Evolutionary conservation across 768 basidiomycete species (phyloP), one percentile per base, ranked within the genome.

Genomic region (Suillus decipiens): DNA sequence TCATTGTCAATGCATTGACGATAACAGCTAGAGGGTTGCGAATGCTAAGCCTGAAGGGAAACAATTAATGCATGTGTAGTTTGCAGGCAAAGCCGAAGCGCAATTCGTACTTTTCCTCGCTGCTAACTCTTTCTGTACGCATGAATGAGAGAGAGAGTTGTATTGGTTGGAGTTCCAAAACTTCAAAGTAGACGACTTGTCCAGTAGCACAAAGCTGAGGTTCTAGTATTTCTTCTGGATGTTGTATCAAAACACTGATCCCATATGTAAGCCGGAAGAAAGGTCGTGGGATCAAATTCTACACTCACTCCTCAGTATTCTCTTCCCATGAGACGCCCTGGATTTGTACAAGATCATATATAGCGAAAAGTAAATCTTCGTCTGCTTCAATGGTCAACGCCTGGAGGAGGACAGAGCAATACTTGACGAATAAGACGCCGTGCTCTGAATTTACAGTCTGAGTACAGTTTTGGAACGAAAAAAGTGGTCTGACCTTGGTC

Each of bases 401-500:
- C 72, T 99, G 97, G 17, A 99, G 79, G 15, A 99, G 78, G 59
- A 99, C 85, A 2, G 96, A 96, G 60, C 93, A 96, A 71, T 99
- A 99, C 77, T 99, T 99, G 79, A 99, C 83, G 74, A 97, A 99
- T n/a, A 94, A 76, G 10, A 99, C 97, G 19, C 97, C 97, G 67
- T 99, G 97, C n/a, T 90, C 97, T 99, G 60, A 47, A 14, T 56
- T 53, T 15, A 17, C 5, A 6, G 5, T 66, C 4, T 58, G 53
- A 48, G 19, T 24, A 61, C 15, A 14, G 22, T 19, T 19, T 47
- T 55, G 43, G 8, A 24, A 2, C 6, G 22, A 47, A 45, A 17
- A 33, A 7, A 28, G 15, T 45, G 41, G 37, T 39, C 45, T 70
- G 65, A 94, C 96, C 93, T 82, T 94, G 86, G 72, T 99, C 96